Conservation (phyloP, 1,284 basidiomycete species). For the Filobasidium uniguttulatum region DNA sequence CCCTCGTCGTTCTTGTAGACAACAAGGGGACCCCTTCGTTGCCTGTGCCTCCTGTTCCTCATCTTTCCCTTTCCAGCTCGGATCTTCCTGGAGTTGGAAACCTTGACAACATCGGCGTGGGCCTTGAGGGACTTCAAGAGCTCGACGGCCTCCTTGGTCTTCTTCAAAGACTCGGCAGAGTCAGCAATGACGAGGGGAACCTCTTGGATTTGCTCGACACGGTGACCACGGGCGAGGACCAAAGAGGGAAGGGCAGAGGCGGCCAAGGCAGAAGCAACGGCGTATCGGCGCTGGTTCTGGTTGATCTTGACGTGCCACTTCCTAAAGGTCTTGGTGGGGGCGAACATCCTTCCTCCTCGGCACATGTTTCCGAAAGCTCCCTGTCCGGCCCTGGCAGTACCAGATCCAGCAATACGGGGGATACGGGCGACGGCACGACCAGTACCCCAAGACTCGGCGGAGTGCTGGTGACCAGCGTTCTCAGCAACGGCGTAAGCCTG, state of each 20-base stretch:
- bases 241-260: conserved; percentile 96
- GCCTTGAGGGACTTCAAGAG: conserved; percentile 83
- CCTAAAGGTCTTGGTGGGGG: conserved; percentile 98
- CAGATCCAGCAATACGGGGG: conserved; percentile 97
- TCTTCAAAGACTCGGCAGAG: conserved; percentile 70
- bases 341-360: conserved; percentile 99
- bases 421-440: conserved; percentile 99
- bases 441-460: conserved; percentile 93
- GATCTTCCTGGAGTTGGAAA: conserved; percentile 92
- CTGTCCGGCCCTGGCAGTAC: conserved; percentile 97
- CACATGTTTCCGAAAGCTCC: conserved; percentile 99
- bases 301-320: conserved; percentile 98
- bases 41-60: conserved; percentile 91
- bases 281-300: conserved; percentile 98
- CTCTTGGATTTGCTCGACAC: conserved; percentile 94
- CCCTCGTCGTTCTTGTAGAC: conserved; percentile 98
- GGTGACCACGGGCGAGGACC: conserved; percentile 97
- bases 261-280: conserved; percentile 92
- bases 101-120: conserved; percentile 90
- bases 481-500: conserved; percentile 94
- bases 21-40: conserved; percentile 92
- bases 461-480: conserved; percentile 98
- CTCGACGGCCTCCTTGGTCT: conserved; percentile 95
- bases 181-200: conserved; percentile 84
- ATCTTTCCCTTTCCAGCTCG: conserved; percentile 96